These are phyloP conservation scores for Fusarium pininemorale DNA, from an alignment of 2,329 filamentous ascomycete genomes.

Conservation along the genomic window DNA sequence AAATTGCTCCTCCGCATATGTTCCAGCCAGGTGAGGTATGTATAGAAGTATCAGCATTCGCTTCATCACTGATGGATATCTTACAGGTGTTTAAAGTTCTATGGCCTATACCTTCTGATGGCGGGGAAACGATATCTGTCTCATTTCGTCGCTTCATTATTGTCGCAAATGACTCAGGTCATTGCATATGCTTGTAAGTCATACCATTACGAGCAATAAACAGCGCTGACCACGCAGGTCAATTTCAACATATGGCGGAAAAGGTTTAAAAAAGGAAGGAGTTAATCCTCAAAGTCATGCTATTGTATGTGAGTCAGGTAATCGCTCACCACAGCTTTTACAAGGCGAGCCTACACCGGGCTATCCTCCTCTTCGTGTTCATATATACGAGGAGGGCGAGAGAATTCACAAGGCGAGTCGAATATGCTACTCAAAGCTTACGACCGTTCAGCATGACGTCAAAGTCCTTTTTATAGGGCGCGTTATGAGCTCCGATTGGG, in stretches of 20 bases:
- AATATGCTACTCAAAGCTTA: background rate
- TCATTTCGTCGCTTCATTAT: background rate
- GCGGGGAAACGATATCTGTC: too few species aligned
- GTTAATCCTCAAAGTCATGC: background rate
- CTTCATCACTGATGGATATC: background rate
- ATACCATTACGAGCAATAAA: rapidly evolving
- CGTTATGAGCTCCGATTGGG: rapidly evolving
- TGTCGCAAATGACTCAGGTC: rapidly evolving
- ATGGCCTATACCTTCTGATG: background rate
- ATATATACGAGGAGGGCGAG: rapidly evolving
- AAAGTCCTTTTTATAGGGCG: background rate
- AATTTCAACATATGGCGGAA: rapidly evolving
- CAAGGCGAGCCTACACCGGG: rapidly evolving
- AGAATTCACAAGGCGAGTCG: rapidly evolving
- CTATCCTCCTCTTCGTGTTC: background rate
- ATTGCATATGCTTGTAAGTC: background rate
- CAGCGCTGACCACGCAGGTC: rapidly evolving
- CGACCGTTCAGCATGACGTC: rapidly evolving
- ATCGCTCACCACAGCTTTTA: background rate
- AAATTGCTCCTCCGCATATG: rapidly evolving
- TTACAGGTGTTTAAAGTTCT: background rate
- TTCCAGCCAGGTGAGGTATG: background rate
- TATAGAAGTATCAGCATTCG: rapidly evolving
- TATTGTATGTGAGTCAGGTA: background rate
- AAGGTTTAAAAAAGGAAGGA: background rate